Percentiles rank a stretch among this genome's conserved stretches.
Evolutionary conservation across 2,329 filamentous ascomycete genomes (phyloP).

Genomic region (Dothiorella sarmentorum): DNA sequence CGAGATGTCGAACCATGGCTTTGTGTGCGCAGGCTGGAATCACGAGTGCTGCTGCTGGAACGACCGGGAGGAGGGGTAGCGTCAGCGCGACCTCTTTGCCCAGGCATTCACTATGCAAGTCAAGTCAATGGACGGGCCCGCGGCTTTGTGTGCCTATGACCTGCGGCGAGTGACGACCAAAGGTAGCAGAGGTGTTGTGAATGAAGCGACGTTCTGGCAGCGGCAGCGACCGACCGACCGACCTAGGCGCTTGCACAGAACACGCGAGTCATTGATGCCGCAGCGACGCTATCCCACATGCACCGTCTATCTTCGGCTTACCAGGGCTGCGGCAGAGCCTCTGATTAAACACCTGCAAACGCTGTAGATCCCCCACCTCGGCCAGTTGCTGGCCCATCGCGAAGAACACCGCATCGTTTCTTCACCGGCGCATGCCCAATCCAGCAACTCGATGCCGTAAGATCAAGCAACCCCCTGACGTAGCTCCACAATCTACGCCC

Average conservation of each 20-base stretch:
- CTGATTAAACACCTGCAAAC: background rate
- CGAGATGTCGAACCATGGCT: background rate
- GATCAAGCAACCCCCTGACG: conserved; percentile 3
- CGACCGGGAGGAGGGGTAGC: conserved; percentile 16
- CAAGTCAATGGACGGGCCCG: no score
- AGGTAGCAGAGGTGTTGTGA: background rate
- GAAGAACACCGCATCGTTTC: background rate
- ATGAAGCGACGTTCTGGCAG: background rate
- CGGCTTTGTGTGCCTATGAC: background rate
- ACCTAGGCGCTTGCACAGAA: background rate
- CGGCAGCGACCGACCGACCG: background rate
- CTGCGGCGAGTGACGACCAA: background rate
- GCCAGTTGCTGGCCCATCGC: background rate
- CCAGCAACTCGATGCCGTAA: conserved; percentile 3
- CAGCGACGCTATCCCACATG: no score
- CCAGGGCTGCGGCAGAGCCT: background rate
- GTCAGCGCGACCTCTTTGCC: conserved; percentile 12
- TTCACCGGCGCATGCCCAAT: conserved; percentile 2
- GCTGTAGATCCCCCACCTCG: background rate
- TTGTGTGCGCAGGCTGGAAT: background rate
- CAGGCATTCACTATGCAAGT: no score
- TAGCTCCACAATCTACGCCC: conserved; percentile 13
- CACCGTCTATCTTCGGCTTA: conserved; percentile 14
- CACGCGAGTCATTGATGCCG: background rate
- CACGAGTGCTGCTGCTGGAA: conserved; percentile 6